Evolutionary conservation across 202 grass and related monocot species (phyloP), one percentile per base, ranked within the genome.

Genomic region (Bolboschoenoplectus hybrid): DNA sequence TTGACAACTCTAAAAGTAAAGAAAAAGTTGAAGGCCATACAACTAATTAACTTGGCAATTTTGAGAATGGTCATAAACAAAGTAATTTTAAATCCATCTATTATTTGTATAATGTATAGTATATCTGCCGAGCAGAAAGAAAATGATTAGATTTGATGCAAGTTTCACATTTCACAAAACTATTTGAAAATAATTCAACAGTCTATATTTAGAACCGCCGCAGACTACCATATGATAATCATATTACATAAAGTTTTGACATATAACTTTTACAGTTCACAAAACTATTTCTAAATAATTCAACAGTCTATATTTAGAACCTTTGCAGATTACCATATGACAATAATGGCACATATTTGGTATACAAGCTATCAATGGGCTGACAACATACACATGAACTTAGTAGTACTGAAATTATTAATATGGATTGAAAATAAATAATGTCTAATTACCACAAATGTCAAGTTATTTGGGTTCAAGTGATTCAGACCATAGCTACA

Each of bases 371-470:
- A 46, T 46, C 67, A n/a, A 19, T 45, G 1, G 9, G 46, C n/a
- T 75, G 0, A 62, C 20, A 62, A 20, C 6, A 26, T 62, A 26
- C 60, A 20, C 8, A 26, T 26, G 17, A 60, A 51, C 26, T 26
- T 26, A 26, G 26, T 26, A 51, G 11, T 67, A 39, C 10, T 39
- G 11, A 36, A 12, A 40, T 67, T 14, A 39, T 67, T 67, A 39
- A 67, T 65, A 67, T 40, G 1, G 40, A 67, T 6, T 40, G 19
- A 67, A 26, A 72, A 46, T 20, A 73, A 26, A 49, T n/a, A 11
- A 50, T 74, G 70, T 32, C 45, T 52, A 52, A 51, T 19, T 74
- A 75, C 35, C 47, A 75, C 5, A 5, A 75, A 13, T 75, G 71
- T 52, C 9, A 52, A 52, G 9, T 52, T 75, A 35, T 14, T 52